Conservation (phyloP, 345 rosid genomes). For the Eucalyptus pauciflora region DNA sequence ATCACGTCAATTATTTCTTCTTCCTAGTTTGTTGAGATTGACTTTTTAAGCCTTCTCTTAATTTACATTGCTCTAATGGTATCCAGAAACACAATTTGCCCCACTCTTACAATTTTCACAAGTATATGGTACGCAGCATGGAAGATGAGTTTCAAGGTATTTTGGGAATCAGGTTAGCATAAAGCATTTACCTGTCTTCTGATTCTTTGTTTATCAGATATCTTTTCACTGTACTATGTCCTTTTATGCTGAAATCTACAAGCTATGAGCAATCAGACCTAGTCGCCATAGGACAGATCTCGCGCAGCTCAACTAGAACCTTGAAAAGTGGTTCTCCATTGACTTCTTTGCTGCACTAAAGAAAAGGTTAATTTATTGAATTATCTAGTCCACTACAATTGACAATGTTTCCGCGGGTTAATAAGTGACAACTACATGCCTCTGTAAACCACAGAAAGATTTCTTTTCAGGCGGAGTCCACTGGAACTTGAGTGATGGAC, state of each 20-base stretch:
- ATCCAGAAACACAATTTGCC: slow-evolving; percentile 85
- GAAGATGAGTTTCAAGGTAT: slow-evolving; percentile 99
- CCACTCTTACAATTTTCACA: slow-evolving; percentile 75
- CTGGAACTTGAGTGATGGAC: background rate
- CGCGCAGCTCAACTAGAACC: background rate
- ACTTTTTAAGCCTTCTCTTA: background rate
- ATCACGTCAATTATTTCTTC: background rate
- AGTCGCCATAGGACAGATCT: background rate
- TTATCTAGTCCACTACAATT: background rate
- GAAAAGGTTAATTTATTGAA: background rate
- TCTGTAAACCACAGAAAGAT: background rate
- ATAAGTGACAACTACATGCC: background rate
- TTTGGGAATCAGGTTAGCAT: slow-evolving; percentile 67
- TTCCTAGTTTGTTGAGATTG: background rate
- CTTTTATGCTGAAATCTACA: background rate
- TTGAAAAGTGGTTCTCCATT: background rate
- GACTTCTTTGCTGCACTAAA: background rate
- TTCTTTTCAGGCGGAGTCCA: background rate
- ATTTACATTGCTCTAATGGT: background rate
- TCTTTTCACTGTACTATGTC: background rate
- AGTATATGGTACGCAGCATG: slow-evolving; percentile 93
- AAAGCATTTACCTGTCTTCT: background rate
- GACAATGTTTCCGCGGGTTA: background rate
- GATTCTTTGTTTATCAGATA: background rate
- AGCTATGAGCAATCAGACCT: background rate